These are phyloP conservation scores for Nicotiana noctiflora DNA, from an alignment of 257 asterid species.

Conservation along the genomic window DNA sequence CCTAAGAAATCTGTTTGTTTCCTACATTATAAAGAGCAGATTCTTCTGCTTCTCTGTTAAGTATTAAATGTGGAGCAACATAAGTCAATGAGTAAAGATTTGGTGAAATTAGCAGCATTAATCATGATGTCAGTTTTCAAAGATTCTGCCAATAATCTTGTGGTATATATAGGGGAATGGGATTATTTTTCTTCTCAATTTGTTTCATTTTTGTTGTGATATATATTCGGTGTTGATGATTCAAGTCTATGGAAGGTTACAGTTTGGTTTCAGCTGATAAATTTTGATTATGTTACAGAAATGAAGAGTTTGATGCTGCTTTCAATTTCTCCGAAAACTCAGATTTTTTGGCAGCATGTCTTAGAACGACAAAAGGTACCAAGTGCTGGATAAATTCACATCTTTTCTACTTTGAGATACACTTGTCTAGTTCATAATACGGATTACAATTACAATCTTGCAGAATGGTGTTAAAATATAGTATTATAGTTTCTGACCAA, in stretches of 20 bases:
- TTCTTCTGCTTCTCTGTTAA: background rate
- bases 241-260: background rate
- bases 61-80: background rate
- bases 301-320: conserved; percentile 74
- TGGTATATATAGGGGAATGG: background rate
- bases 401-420: background rate
- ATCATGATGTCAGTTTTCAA: background rate
- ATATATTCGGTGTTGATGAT: background rate
- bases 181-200: background rate
- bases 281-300: conserved; percentile 30
- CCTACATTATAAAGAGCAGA: background rate
- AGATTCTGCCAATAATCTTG: background rate
- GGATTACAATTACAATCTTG: background rate
- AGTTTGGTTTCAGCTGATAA: background rate
- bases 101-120: background rate
- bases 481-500: background rate
- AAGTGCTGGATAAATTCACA: background rate
- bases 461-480: background rate
- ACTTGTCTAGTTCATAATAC: background rate
- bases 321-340: conserved; percentile 69
- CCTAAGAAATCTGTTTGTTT: background rate
- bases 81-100: background rate
- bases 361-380: conserved; percentile 44
- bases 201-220: background rate
- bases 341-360: conserved; percentile 49